Evolutionary conservation across 768 basidiomycete species (phyloP).

Genomic region (Lactifluus hygrophoroides): DNA sequence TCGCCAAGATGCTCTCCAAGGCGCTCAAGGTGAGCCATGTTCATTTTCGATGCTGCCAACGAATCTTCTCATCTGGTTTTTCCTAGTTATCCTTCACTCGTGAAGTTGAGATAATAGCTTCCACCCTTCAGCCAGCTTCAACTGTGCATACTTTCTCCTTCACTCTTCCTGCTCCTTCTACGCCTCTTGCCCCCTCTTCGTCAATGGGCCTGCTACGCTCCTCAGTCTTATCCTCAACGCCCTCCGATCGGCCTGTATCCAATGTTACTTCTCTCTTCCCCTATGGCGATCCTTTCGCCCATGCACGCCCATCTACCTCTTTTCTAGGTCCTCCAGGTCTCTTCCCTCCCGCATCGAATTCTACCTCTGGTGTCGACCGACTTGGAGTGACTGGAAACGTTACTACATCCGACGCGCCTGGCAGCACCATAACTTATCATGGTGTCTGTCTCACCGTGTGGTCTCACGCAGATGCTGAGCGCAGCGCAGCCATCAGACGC

Average conservation of each 20-base stretch:
- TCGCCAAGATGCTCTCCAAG: slow-evolving; percentile 84
- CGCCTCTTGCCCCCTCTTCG: slow-evolving; percentile 66
- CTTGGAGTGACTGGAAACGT: slow-evolving; percentile 2
- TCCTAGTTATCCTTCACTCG: slow-evolving; percentile 79
- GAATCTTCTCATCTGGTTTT: neutral
- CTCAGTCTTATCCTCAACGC: slow-evolving; percentile 55
- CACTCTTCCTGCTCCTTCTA: slow-evolving; percentile 65
- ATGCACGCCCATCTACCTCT: slow-evolving; percentile 65
- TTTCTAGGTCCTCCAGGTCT: slow-evolving; percentile 73
- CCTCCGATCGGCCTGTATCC: slow-evolving; percentile 40
- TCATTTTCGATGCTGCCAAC: neutral
- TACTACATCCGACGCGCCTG: slow-evolving; percentile 14
- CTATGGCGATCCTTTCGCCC: slow-evolving; percentile 67
- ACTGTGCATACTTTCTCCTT: slow-evolving; percentile 92
- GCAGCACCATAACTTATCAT: slow-evolving; percentile 64
- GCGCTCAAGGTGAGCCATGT: slow-evolving; percentile 62
- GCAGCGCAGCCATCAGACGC: slow-evolving; percentile 74
- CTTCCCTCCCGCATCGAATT: slow-evolving; percentile 32
- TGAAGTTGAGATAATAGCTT: slow-evolving; percentile 90
- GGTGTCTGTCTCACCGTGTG: slow-evolving; percentile 92
- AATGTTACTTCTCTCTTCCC: slow-evolving; percentile 66
- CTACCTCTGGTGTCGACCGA: slow-evolving; percentile 19
- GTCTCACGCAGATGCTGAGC: slow-evolving; percentile 89
- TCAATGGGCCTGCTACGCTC: slow-evolving; percentile 64
- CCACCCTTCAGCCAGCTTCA: slow-evolving; percentile 88